These are phyloP conservation scores for Sclerospora graminicola DNA, from an alignment of 352 stramenopile genomes.

Conservation along the genomic window DNA sequence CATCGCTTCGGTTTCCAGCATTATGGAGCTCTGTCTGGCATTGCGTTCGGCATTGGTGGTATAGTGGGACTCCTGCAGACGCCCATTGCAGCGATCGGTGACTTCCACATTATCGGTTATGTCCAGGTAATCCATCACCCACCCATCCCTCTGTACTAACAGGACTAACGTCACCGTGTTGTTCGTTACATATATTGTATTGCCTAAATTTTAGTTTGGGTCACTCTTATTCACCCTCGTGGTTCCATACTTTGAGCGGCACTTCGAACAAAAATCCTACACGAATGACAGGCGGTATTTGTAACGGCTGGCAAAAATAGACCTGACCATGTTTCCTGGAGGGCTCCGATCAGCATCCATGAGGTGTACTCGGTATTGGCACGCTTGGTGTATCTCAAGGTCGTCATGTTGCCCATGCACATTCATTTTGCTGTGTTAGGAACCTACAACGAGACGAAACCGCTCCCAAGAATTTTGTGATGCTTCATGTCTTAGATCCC, in stretches of 20 bases:
- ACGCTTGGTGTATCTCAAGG: slow-evolving; percentile 16
- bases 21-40: slow-evolving; percentile 71
- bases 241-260: slow-evolving; percentile 35
- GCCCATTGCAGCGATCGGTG: slow-evolving; percentile 37
- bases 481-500: too few species aligned
- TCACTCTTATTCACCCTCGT: slow-evolving; percentile 39
- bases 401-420: slow-evolving; percentile 5
- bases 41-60: slow-evolving; percentile 62
- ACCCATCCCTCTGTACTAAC: not conserved
- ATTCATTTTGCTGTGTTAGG: slow-evolving; percentile 5
- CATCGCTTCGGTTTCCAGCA: slow-evolving; percentile 78
- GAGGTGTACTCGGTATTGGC: not conserved
- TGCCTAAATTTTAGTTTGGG: slow-evolving; percentile 27
- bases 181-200: not conserved
- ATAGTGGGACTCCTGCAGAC: slow-evolving; percentile 55
- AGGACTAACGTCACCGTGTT: not conserved
- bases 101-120: slow-evolving; percentile 33
- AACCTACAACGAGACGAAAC: not conserved
- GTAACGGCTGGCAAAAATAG: slow-evolving; percentile 10
- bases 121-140: slow-evolving; percentile 37
- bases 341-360: too few species aligned
- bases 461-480: not conserved
- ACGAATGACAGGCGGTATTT: slow-evolving; percentile 14
- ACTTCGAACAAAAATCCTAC: slow-evolving; percentile 20
- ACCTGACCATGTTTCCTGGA: slow-evolving; percentile 6